Evolutionary conservation across 1,284 basidiomycete species (phyloP).

Genomic region (Leucoagaricus sp.): DNA sequence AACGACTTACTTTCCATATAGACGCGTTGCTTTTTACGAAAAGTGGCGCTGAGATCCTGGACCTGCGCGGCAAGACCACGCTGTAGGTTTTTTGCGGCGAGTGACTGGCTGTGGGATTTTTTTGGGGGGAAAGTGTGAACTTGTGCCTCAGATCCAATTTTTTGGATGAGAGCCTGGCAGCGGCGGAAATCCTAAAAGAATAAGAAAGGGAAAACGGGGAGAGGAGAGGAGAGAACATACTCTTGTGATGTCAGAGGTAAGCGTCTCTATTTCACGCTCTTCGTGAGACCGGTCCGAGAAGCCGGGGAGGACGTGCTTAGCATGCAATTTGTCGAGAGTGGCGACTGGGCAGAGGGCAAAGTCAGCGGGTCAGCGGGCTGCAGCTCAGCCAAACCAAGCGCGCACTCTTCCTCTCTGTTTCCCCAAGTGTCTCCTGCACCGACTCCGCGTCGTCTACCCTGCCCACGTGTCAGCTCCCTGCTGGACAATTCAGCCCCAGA

Average conservation of each 20-base stretch:
- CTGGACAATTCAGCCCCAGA: constrained; percentile 14
- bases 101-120: constrained; percentile 51
- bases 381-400: constrained; percentile 24
- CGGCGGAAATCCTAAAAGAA: constrained; percentile 76
- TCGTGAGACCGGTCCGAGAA: constrained; percentile 94
- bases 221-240: constrained; percentile 42
- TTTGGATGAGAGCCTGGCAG: constrained; percentile 80
- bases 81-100: constrained; percentile 95
- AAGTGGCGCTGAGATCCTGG: constrained; percentile 90
- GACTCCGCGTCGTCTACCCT: constrained; percentile 93
- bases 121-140: constrained; percentile 54
- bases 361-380: constrained; percentile 17
- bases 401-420: constrained; percentile 80
- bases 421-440: constrained; percentile 77
- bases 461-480: constrained; percentile 21
- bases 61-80: constrained; percentile 92
- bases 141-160: constrained; percentile 53
- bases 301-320: constrained; percentile 93
- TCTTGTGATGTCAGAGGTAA: constrained; percentile 87
- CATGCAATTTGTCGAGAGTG: constrained; percentile 89
- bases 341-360: constrained; percentile 50
- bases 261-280: constrained; percentile 89
- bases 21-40: constrained; percentile 95
- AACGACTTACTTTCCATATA: constrained; percentile 91
- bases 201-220: constrained; percentile 19